Evolutionary conservation across 768 basidiomycete species (phyloP).

Genomic region (Trametes gibbosa): DNA sequence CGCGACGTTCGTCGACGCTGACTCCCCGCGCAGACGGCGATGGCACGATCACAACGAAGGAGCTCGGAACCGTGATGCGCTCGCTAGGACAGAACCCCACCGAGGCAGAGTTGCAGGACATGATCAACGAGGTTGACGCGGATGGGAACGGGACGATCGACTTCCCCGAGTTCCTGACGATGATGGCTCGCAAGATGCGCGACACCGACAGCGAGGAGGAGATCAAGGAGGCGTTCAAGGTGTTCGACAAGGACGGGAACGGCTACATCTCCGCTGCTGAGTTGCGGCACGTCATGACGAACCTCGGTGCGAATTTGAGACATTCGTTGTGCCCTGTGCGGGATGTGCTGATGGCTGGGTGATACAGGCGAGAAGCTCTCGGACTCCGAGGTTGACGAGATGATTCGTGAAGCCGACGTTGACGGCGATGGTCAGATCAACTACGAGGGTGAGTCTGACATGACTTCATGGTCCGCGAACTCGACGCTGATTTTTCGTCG

Average conservation of each 20-base stretch:
- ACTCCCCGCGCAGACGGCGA: slow-evolving; percentile 63
- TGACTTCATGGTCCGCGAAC: background rate
- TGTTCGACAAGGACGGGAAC: slow-evolving; percentile 95
- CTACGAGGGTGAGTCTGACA: slow-evolving; percentile 60
- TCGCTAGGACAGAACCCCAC: slow-evolving; percentile 92
- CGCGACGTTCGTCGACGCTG: background rate
- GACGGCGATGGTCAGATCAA: slow-evolving; percentile 95
- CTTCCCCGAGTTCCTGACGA: slow-evolving; percentile 73
- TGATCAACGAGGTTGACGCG: slow-evolving; percentile 94
- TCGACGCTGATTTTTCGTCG: slow-evolving; percentile 1
- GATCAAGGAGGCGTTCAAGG: slow-evolving; percentile 95
- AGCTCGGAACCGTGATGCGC: slow-evolving; percentile 93
- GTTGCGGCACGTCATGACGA: slow-evolving; percentile 89
- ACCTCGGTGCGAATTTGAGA: slow-evolving; percentile 64
- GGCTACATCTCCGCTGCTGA: slow-evolving; percentile 87
- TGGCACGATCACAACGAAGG: slow-evolving; percentile 87
- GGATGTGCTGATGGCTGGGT: background rate
- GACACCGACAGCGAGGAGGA: slow-evolving; percentile 93
- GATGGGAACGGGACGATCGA: slow-evolving; percentile 89
- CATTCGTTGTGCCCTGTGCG: background rate
- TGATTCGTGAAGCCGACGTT: slow-evolving; percentile 95
- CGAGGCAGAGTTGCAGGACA: slow-evolving; percentile 87
- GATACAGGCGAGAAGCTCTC: slow-evolving; percentile 77
- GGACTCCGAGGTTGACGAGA: slow-evolving; percentile 88
- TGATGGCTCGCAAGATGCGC: slow-evolving; percentile 88